phyloP scores from a whole-genome alignment of 2,329 filamentous ascomycete genomes.

The Aureobasidium subglaciale region DNA sequence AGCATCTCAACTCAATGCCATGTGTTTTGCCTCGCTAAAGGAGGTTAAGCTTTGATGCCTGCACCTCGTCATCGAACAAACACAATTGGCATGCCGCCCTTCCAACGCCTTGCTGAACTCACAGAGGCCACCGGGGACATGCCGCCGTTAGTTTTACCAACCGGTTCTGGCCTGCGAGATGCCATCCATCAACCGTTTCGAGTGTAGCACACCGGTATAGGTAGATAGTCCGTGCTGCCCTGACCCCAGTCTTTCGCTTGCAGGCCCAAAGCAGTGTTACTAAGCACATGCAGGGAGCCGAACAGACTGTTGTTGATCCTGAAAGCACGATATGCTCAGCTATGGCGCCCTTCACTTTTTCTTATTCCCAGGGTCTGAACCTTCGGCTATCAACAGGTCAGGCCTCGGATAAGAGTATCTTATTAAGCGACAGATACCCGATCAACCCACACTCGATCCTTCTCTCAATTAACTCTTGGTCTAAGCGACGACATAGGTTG shows the following conservation, averaged over 20 bases:
- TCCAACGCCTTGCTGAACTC: no score
- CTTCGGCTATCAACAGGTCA: no score
- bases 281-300: neutral
- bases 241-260: neutral
- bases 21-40: neutral
- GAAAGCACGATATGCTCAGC: no score
- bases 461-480: no score
- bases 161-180: neutral
- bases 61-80: neutral
- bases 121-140: no score
- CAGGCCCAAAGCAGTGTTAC: neutral
- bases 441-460: neutral
- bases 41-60: neutral
- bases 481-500: neutral
- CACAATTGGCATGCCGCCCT: no score
- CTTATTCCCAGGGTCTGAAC: no score
- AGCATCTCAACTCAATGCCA: neutral
- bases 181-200: neutral
- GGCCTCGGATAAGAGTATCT: no score
- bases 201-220: neutral
- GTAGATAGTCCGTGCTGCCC: neutral
- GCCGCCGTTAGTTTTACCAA: no score
- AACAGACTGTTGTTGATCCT: neutral
- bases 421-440: neutral
- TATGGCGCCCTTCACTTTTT: no score